Base-by-base conservation (phyloP, 495 filamentous ascomycete species). In the Daldinia concentrica region DNA sequence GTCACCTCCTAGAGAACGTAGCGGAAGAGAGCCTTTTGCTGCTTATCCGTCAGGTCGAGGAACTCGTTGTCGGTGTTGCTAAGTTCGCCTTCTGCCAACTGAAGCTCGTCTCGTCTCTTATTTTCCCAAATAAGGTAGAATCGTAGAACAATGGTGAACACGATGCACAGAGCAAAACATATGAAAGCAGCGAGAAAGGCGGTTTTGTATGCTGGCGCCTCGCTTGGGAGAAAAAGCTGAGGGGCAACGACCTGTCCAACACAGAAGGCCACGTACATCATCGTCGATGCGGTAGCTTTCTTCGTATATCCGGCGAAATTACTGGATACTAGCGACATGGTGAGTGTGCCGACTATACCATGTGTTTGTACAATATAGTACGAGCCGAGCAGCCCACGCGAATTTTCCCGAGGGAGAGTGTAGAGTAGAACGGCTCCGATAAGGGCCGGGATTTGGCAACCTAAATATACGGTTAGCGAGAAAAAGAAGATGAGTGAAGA, bases 221-320 rank as follows among this genome's bases (percentile, higher is more conserved):
- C 70, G 15, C 17, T 45, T 12, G 70, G 32, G 30, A 73, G 26
- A 17, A 73, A 73, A 17, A 69, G 61, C 24, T 71, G 74, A 54
- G 74, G 78, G 75, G 84, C 86, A 30, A 86, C 84, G 58, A 87
- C 87, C 56, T 87, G 88, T 6, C 86, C 86, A 2, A 80, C 82
- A 66, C 87, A 89, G 66, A 88, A 90, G 1, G 80, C 84, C 34
- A 91, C 87, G 22, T 91, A 77, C 66, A 89, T 90, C 32, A 92
- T 68, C 27, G 65, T 51, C 1, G 60, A 64, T 26, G 91, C 88
- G 0, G 89, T 91, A 0, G 88, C 90, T 77, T 91, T 91, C 79
- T 91, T 91, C 1, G 90, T 91, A 66, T 90, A 91, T 1, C 89
- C 89, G 0, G 89, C 86, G 14, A 90, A 85, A 72, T 92, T 91